Evolutionary conservation across 2,329 filamentous ascomycete genomes (phyloP).

Genomic region (Claviceps sp.): DNA sequence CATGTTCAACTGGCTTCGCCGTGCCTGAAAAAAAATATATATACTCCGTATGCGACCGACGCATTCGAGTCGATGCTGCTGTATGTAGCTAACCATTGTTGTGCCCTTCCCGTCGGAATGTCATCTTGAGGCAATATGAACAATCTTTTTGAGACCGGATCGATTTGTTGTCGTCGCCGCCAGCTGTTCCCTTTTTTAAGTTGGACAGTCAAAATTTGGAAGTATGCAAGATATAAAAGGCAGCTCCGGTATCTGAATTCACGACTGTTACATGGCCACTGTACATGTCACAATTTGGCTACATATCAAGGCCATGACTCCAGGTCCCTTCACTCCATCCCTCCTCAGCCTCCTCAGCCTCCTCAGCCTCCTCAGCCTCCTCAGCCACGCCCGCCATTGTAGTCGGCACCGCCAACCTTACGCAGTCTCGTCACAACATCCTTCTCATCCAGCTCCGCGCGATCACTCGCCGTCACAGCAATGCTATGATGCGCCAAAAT

Average conservation of each 20-base stretch:
- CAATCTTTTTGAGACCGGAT: too few species aligned
- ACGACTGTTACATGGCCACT: background rate
- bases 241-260: background rate
- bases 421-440: constrained; percentile 48
- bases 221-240: background rate
- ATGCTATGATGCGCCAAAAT: constrained; percentile 52
- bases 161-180: too few species aligned
- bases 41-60: too few species aligned
- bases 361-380: background rate
- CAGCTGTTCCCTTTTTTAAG: too few species aligned
- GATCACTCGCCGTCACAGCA: constrained; percentile 47
- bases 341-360: constrained; percentile 22
- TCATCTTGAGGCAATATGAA: too few species aligned
- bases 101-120: too few species aligned
- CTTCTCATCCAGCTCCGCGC: constrained; percentile 44
- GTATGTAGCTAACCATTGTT: too few species aligned
- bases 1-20: too few species aligned
- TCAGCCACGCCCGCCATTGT: constrained; percentile 50
- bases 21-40: too few species aligned
- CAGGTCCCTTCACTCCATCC: background rate
- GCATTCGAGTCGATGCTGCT: too few species aligned
- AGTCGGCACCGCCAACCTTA: constrained; percentile 57
- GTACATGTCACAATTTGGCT: background rate
- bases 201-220: too few species aligned
- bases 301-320: background rate